Evolutionary conservation across 441 rosid genomes (phyloP).

Genomic region (Adansonia rubrostipa): DNA sequence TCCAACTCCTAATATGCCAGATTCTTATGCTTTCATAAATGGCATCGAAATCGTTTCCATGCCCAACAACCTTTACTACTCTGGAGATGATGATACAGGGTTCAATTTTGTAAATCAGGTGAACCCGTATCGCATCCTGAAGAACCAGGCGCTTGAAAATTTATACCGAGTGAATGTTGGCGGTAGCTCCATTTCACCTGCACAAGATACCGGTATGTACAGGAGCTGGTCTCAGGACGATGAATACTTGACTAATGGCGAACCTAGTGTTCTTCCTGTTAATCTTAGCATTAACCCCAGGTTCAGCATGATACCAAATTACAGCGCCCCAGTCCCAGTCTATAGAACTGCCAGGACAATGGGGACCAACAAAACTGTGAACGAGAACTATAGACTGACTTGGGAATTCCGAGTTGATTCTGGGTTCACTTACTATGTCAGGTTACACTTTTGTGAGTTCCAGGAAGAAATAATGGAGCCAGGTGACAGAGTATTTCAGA

Average conservation of each 20-base stretch:
- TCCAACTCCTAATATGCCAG: neutral
- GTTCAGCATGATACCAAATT: constrained; percentile 31
- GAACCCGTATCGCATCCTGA: neutral
- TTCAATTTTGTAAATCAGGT: neutral
- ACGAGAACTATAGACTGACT: constrained; percentile 37
- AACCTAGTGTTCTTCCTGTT: neutral
- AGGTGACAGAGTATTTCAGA: constrained; percentile 35
- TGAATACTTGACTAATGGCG: neutral
- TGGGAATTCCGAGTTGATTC: constrained; percentile 48
- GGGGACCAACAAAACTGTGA: constrained; percentile 18
- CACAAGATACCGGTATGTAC: constrained; percentile 39
- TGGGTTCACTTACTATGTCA: constrained; percentile 41
- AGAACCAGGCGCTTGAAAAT: constrained; percentile 32
- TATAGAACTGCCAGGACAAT: constrained; percentile 38
- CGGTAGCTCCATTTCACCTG: neutral
- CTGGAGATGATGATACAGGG: constrained; percentile 14
- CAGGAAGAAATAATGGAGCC: neutral
- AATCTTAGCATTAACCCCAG: constrained; percentile 6
- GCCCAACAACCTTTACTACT: constrained; percentile 26
- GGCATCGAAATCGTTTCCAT: constrained; percentile 27
- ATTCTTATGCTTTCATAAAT: constrained; percentile 21
- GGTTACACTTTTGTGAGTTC: constrained; percentile 58
- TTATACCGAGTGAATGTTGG: constrained; percentile 48
- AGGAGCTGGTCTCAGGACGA: constrained; percentile 45
- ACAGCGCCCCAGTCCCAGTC: constrained; percentile 44